A percentile compares a stretch with the other conserved stretches of the same genome.
These are phyloP conservation scores for Mycena alexandri DNA, from an alignment of 768 basidiomycete species.

Conservation along the genomic window DNA sequence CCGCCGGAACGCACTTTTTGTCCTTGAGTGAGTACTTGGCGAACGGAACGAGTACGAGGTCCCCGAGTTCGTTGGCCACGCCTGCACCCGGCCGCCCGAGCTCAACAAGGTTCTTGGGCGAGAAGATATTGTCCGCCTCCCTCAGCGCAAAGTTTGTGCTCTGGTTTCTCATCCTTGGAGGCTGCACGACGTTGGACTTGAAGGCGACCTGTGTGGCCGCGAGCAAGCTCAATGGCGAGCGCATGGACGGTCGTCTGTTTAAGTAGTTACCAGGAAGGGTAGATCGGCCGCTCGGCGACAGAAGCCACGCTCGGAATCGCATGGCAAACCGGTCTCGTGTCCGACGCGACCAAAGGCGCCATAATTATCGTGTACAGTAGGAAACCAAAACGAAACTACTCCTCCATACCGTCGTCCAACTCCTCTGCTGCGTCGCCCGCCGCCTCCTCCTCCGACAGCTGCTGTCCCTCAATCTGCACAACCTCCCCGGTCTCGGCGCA, in stretches of 20 bases:
- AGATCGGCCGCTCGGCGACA: not conserved
- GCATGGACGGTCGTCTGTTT: slow-evolving; percentile 52
- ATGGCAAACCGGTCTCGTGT: slow-evolving; percentile 17
- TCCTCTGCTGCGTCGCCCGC: slow-evolving; percentile 52
- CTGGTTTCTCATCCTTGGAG: slow-evolving; percentile 45
- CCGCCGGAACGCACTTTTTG: slow-evolving; percentile 68
- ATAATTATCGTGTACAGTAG: slow-evolving; percentile 34
- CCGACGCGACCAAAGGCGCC: not conserved
- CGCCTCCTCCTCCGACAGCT: slow-evolving; percentile 50
- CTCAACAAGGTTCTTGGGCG: slow-evolving; percentile 78
- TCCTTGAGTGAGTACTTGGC: slow-evolving; percentile 80
- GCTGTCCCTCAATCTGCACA: slow-evolving; percentile 64
- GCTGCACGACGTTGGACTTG: slow-evolving; percentile 38
- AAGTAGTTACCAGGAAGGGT: slow-evolving; percentile 5
- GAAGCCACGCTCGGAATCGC: slow-evolving; percentile 12
- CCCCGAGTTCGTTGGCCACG: slow-evolving; percentile 75
- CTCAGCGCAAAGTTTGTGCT: slow-evolving; percentile 67
- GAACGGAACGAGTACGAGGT: slow-evolving; percentile 75
- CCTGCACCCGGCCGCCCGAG: slow-evolving; percentile 77
- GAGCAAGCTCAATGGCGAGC: slow-evolving; percentile 65
- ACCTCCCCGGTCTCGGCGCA: slow-evolving; percentile 76
- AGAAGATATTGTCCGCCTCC: slow-evolving; percentile 69
- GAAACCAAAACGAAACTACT: slow-evolving; percentile 49
- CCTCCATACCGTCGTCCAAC: slow-evolving; percentile 61
- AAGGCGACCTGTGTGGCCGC: slow-evolving; percentile 69